Base-by-base conservation (phyloP, 495 filamentous ascomycete species). In the Amphirosellinia nigrospora region DNA sequence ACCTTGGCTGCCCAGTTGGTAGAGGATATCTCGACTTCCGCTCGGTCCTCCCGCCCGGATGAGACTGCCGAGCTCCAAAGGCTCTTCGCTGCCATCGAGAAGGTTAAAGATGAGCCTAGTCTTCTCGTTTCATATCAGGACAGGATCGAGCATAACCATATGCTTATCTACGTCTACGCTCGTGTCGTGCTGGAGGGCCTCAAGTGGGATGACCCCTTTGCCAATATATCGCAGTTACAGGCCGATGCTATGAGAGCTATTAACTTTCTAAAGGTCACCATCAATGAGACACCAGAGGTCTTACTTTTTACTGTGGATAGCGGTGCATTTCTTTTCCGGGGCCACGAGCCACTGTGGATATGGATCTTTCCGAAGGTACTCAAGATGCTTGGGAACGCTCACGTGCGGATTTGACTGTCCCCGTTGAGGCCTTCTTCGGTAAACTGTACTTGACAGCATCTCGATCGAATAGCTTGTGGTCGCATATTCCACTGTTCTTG, bases 161-260 rank as follows among this genome's bases (percentile, higher is more conserved):
- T 92, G 79, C 85, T 98, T 30, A 90, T 98, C 41, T 90, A 89
- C 71, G 91, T 97, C 70, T 90, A 96, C 71, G 86, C 92, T 60
- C 89, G 92, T 73, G 93, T 93, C 53, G 92, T 94, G 26, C 79
- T 99, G 3, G 92, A 92, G 66, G 83, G 83, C 43, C 83, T 90
- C 5, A 79, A 76, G 26, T 82, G 84, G 70, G 84, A 91, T 72
- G 87, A 91, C 69, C 87, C 89, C 23, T 92, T 92, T 73, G 82
- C 82, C 36, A 78, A 87, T 61, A 78, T 71, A 7, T 80, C 80
- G 7, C 73, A 84, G 38, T 76, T 91, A 45, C 79, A 90, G 39
- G 76, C 82, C 13, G 89, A 94, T 74, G 94, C 92, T 66, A 80
- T 94, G 52, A 85, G 90, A 68, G 92, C 94, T 9, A 75, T 85